Base-by-base conservation (phyloP, 2,329 filamentous ascomycete genomes). In the Alternaria rosae region DNA sequence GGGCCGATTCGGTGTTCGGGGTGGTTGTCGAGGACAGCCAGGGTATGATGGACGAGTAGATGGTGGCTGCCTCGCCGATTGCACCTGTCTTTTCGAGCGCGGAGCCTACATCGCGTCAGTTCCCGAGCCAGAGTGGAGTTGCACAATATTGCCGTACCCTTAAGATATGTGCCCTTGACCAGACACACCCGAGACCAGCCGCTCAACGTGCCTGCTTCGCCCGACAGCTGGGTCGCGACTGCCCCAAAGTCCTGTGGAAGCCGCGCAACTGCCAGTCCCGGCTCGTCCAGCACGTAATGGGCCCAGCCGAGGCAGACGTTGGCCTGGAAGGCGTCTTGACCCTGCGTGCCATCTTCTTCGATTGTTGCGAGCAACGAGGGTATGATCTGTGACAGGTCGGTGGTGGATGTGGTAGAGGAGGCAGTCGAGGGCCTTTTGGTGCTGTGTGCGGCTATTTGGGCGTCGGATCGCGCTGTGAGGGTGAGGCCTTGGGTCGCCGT, bases 181-280 rank as follows among this genome's bases (percentile, higher is more conserved):
- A 91, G 86, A 79, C 92, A 96, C 20, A 95, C 91, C 66, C 88
- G 89, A 3, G 92, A 92, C 93, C 93, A 97, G 74, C 90, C 87
- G 3, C 87, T 86, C 13, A 87, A 79, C 23, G 79, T 70, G 44
- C 84, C 82, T 26, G 67, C 71, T 35, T 71, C 65, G 38, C 57
- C 64, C 8, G 62, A 55, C 28, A 74, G 58, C 44, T 72, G 63
- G 54, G 61, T 66, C 41, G 72, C 71, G 26, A 73, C 64, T 57
- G 67, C 68, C 26, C 70, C 85, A 53, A 92, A 83, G 66, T 88
- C 86, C 60, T 83, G 84, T 5, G 92, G 92, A 13, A 97, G 82
- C 59, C 83, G 86, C 35, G 82, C 81, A 43, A 87, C 79, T 38
- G 90, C 89, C 43, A 87, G 77, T 1, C 82, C 83, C 66, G 91